Evolutionary conservation across 2,329 filamentous ascomycete species (phyloP), one percentile per base, ranked within the genome.

Genomic region (Diaporthe eres): DNA sequence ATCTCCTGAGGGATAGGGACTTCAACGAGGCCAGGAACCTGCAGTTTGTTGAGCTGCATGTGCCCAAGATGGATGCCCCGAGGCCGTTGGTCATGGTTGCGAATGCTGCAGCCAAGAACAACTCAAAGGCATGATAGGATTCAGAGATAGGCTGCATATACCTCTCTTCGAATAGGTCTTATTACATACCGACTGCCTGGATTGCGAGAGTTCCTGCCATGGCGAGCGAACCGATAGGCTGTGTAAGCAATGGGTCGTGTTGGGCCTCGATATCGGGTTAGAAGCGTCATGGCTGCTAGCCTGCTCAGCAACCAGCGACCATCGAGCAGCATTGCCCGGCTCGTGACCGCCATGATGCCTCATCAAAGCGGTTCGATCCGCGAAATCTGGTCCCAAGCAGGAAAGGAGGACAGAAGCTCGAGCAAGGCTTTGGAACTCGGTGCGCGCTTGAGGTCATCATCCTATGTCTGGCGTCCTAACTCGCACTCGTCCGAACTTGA

Each of bases 21-120:
- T 96, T 97, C 83, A 90, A 88, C 57, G 87, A 89, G 10, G 87
- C 86, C 13, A 83, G 86, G 53, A 84, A 85, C 63, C 81, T 93
- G 78, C 88, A 95, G 83, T 92, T 97, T 81, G 94, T 97, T 57
- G 95, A 97, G 87, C 81, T 97, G 68, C 93, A 94, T 81, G 95
- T 97, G 91, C 92, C 92, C 13, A 93, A 90, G 84, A 89, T 95
- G 76, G 95, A 97, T 84, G 94, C 94, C 17, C 95, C 95, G 0
- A 86, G 88, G 65, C 91, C 91, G 7, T 83, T 97, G 79, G 90
- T 93, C 80, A 84, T 92, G 81, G 95, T 94, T 31, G 93, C 94
- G 0, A 89, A 93, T 82, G 92, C 92, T 7, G 92, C 92, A 61
- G 94, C 94, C 8, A 91, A 86, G 85, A 91, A 88, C 70, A 96